Conservation (phyloP, 768 basidiomycete species). For the Amanita muscaria region DNA sequence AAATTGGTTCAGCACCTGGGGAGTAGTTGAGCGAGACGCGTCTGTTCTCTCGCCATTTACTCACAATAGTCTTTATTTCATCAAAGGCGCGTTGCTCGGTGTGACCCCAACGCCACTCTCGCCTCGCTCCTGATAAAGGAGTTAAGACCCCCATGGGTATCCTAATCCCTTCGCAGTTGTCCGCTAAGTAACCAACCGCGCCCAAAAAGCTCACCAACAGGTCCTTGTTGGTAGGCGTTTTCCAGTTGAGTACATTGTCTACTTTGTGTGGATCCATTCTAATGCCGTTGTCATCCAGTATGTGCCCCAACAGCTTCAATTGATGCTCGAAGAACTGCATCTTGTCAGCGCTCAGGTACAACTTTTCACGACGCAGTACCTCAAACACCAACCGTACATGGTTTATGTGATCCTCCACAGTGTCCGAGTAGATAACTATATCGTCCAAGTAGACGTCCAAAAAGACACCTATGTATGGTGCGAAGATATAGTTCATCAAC, state of each 20-base stretch:
- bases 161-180: slow-evolving; percentile 15
- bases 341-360: slow-evolving; percentile 24
- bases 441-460: slow-evolving; percentile 23
- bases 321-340: slow-evolving; percentile 16
- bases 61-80: slow-evolving; percentile 19
- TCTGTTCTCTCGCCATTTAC: slow-evolving; percentile 13
- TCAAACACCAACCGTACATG: slow-evolving; percentile 21
- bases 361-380: slow-evolving; percentile 16
- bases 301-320: slow-evolving; percentile 25
- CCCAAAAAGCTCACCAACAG: slow-evolving; percentile 25
- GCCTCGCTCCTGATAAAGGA: slow-evolving; percentile 11
- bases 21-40: slow-evolving; percentile 16
- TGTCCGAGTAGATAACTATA: slow-evolving; percentile 33
- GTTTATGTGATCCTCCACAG: slow-evolving; percentile 23
- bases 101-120: slow-evolving; percentile 18
- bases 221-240: slow-evolving; percentile 19
- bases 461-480: slow-evolving; percentile 23
- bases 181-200: slow-evolving; percentile 26
- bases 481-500: slow-evolving; percentile 27
- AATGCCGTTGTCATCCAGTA: slow-evolving; percentile 26
- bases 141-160: slow-evolving; percentile 24
- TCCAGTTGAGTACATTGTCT: slow-evolving; percentile 21
- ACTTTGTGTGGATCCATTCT: slow-evolving; percentile 33
- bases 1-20: slow-evolving; percentile 14
- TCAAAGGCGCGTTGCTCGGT: slow-evolving; percentile 24